A percentile compares a stretch with the other conserved stretches of the same genome.
These are phyloP conservation scores for Metschnikowia corniflorae DNA, from an alignment of 805 yeast genomes.

Conservation along the genomic window DNA sequence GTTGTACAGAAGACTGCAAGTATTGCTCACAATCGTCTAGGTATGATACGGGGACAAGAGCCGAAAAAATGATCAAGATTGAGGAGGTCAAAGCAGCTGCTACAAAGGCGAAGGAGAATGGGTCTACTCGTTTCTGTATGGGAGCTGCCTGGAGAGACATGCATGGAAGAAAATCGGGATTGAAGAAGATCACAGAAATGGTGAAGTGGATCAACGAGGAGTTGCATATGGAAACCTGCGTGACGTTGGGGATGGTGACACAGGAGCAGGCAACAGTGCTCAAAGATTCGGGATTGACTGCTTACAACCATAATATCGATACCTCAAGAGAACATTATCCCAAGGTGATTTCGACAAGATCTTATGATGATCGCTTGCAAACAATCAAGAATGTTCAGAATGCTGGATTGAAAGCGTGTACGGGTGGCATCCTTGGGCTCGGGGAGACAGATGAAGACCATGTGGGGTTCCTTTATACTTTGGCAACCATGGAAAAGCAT, in stretches of 20 bases:
- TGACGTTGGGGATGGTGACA: constrained; percentile 74
- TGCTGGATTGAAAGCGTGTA: constrained; percentile 66
- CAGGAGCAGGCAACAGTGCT: constrained; percentile 58
- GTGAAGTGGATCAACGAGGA: constrained; percentile 54
- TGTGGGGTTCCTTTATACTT: constrained; percentile 57
- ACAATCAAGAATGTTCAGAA: constrained; percentile 63
- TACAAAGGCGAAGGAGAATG: constrained; percentile 59
- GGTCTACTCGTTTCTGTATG: constrained; percentile 76
- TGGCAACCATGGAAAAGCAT: constrained; percentile 65
- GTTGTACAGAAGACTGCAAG: constrained; percentile 78
- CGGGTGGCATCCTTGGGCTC: constrained; percentile 77
- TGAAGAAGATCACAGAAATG: constrained; percentile 63
- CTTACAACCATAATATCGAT: constrained; percentile 78
- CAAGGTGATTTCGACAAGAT: constrained; percentile 64
- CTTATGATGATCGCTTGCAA: constrained; percentile 65
- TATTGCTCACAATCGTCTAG: constrained; percentile 76
- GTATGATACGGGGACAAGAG: constrained; percentile 67
- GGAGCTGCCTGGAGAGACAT: constrained; percentile 90
- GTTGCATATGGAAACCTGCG: constrained; percentile 73
- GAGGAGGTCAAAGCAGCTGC: constrained; percentile 68
- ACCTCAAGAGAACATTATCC: constrained; percentile 77
- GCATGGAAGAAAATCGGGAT: constrained; percentile 69
- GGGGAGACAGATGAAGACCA: constrained; percentile 76
- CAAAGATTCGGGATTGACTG: constrained; percentile 70
- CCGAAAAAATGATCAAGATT: constrained; percentile 57